A percentile compares a stretch with the other conserved stretches of the same genome.
Conservation (phyloP, 2,329 filamentous ascomycete genomes). For the Aspergillus sp. region DNA sequence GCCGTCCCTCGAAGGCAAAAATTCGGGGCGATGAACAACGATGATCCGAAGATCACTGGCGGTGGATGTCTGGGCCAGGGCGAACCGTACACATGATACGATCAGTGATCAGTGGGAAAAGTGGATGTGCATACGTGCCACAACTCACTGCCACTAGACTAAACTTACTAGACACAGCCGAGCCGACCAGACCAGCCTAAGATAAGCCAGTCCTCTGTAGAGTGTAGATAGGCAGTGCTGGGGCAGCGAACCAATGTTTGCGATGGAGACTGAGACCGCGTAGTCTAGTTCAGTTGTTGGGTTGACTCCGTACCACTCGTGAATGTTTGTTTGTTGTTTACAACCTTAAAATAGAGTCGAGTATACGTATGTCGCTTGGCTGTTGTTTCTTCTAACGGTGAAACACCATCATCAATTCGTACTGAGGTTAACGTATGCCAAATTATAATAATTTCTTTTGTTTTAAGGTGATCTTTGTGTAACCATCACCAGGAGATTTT, state of each 20-base stretch:
- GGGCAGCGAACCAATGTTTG: background rate
- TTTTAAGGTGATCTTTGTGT: background rate
- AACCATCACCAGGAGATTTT: background rate
- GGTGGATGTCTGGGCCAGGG: background rate
- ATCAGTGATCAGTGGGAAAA: background rate
- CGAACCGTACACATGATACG: background rate
- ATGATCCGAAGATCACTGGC: conserved; percentile 2
- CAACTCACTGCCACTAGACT: background rate
- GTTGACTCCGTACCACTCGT: too few relatives aligned
- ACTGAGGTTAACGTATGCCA: too few relatives aligned
- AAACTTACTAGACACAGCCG: background rate
- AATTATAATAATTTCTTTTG: too few relatives aligned
- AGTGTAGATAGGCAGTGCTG: background rate
- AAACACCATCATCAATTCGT: too few relatives aligned
- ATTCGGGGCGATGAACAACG: background rate
- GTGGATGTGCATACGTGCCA: background rate
- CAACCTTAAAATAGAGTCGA: background rate
- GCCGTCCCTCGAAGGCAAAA: background rate
- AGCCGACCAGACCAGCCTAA: background rate
- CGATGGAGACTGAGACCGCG: background rate
- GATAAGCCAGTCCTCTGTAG: background rate
- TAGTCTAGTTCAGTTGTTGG: too few relatives aligned
- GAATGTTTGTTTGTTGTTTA: background rate
- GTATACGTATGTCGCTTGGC: background rate
- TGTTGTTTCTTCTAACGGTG: background rate